Evolutionary conservation across 2,329 filamentous ascomycete genomes (phyloP).

Genomic region (Hirsutella thompsonii): DNA sequence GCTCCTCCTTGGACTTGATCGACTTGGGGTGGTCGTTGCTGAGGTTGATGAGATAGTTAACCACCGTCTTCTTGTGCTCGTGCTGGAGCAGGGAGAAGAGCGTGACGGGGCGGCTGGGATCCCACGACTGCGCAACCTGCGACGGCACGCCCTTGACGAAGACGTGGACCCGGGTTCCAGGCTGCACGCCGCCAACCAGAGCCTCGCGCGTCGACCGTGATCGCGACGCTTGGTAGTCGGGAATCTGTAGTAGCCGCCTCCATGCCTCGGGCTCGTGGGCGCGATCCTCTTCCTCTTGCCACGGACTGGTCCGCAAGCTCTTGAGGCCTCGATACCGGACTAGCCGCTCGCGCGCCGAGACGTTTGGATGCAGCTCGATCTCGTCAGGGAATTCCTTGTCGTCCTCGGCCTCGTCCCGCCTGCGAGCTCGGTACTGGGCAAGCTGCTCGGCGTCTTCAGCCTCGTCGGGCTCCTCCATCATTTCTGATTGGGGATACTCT

Average conservation of each 20-base stretch:
- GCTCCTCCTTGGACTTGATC: conserved; percentile 81
- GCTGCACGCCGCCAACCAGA: conserved; percentile 71
- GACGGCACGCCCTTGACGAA: conserved; percentile 47
- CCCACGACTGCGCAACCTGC: conserved; percentile 30
- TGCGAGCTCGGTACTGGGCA: conserved; percentile 65
- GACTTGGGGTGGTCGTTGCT: conserved; percentile 63
- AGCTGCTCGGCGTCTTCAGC: conserved; percentile 67
- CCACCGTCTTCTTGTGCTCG: conserved; percentile 83
- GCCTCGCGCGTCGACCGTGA: conserved; percentile 69
- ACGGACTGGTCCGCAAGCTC: conserved; percentile 73
- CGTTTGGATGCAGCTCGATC: conserved; percentile 83
- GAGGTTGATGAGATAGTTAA: conserved; percentile 84
- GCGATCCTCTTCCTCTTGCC: conserved; percentile 80
- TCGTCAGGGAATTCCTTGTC: conserved; percentile 96
- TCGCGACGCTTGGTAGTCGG: conserved; percentile 79
- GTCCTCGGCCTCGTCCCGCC: conserved; percentile 70
- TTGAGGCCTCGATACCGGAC: conserved; percentile 84
- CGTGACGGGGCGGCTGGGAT: conserved; percentile 45
- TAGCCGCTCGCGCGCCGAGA: conserved; percentile 73
- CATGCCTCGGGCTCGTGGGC: conserved; percentile 84
- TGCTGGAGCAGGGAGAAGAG: conserved; percentile 83
- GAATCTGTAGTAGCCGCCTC: conserved; percentile 70
- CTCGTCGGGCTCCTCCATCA: conserved; percentile 77
- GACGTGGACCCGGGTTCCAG: conserved; percentile 73
- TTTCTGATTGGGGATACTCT: conserved; percentile 88